A percentile compares a stretch with the other conserved stretches of the same genome.
Evolutionary conservation across 345 rosid genomes (phyloP).

Genomic region (Melastoma malabathricum): DNA sequence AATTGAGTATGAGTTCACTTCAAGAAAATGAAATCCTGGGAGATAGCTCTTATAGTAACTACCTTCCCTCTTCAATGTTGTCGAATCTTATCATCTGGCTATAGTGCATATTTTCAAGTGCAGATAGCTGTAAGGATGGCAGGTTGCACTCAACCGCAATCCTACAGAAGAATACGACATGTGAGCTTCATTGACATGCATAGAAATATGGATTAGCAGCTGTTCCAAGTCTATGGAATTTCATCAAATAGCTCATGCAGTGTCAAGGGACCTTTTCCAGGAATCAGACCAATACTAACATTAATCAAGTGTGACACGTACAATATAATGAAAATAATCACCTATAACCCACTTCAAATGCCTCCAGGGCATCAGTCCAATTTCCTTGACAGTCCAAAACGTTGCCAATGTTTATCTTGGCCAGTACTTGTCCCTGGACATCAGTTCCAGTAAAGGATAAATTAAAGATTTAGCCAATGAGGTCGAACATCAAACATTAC

Average conservation of each 20-base stretch:
- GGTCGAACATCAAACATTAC: constrained; percentile 8
- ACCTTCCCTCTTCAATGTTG: constrained; percentile 75
- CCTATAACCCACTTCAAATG: constrained; percentile 77
- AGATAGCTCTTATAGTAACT: constrained; percentile 7
- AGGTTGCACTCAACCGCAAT: constrained; percentile 63
- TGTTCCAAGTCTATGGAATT: too few species aligned
- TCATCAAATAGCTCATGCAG: too few species aligned
- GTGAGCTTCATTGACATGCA: too few species aligned
- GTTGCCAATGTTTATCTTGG: constrained; percentile 70
- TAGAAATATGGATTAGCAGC: too few species aligned
- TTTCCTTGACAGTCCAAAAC: constrained; percentile 60
- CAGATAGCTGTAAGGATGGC: constrained; percentile 57
- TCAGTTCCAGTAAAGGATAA: too few species aligned
- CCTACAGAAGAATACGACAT: constrained; percentile 22
- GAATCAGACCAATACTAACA: too few species aligned
- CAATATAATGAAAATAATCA: constrained; percentile 9
- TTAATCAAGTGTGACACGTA: too few species aligned
- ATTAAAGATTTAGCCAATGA: too few species aligned
- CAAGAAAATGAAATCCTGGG: neutral
- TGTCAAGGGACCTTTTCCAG: too few species aligned
- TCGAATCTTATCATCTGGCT: constrained; percentile 92
- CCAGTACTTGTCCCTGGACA: constrained; percentile 80
- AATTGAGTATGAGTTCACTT: neutral
- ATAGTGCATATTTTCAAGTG: constrained; percentile 88
- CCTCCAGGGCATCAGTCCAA: constrained; percentile 58